phyloP scores from a whole-genome alignment of 129 eudicot genomes.

The Flaveria linearis region DNA sequence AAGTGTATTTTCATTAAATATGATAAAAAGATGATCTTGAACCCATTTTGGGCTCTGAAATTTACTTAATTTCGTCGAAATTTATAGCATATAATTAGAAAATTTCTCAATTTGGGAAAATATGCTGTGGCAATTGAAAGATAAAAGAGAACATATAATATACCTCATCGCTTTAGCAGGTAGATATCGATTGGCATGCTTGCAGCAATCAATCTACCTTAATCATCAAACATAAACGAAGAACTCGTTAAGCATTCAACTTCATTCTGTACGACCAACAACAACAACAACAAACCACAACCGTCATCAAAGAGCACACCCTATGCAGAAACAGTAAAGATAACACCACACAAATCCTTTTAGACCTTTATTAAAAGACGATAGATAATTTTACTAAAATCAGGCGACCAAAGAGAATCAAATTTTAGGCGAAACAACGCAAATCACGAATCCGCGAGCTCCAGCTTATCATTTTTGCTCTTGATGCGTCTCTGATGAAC shows the following conservation, averaged over 20 bases:
- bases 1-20: neutral
- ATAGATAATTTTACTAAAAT: constrained; percentile 27
- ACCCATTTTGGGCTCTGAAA: neutral
- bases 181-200: constrained; percentile 17
- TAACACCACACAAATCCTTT: neutral
- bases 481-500: constrained; percentile 44
- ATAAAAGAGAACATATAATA: neutral
- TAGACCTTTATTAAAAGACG: constrained; percentile 5
- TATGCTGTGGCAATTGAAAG: neutral
- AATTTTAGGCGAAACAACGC: constrained; percentile 17
- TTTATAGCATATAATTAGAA: neutral
- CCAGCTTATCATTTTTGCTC: constrained; percentile 30
- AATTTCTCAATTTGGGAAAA: neutral
- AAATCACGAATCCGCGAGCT: constrained; percentile 31
- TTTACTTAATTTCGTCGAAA: neutral
- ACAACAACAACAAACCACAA: constrained; percentile 8
- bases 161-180: constrained; percentile 18
- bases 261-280: constrained; percentile 15
- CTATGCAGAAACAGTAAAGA: too few species aligned
- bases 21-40: neutral
- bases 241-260: constrained; percentile 2
- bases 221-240: constrained; percentile 1
- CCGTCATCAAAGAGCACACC: constrained; percentile 5
- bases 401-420: constrained; percentile 9
- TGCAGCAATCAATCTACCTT: constrained; percentile 23